These are phyloP conservation scores for Pseudozyma pruni DNA, from an alignment of 1,284 basidiomycete genomes.

Conservation along the genomic window DNA sequence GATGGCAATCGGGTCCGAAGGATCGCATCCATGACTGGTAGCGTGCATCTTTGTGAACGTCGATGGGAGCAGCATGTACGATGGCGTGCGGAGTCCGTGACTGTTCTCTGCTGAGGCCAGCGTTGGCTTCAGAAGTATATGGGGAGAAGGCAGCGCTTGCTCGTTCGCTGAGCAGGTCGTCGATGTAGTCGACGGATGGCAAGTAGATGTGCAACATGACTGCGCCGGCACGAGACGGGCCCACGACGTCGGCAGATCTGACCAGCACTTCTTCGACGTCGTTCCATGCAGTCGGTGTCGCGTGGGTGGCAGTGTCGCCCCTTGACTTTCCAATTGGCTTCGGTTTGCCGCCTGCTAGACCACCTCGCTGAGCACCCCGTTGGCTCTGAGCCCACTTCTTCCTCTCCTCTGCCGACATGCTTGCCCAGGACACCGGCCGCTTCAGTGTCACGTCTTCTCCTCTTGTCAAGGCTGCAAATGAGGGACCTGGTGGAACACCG, in stretches of 20 bases:
- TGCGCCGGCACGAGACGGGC: constrained; percentile 78
- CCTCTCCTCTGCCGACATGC: constrained; percentile 28
- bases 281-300: constrained; percentile 69
- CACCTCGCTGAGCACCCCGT: constrained; percentile 68
- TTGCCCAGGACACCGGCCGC: constrained; percentile 59
- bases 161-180: constrained; percentile 71
- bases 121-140: constrained; percentile 55
- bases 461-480: constrained; percentile 68
- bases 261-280: constrained; percentile 41
- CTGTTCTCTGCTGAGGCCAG: constrained; percentile 61
- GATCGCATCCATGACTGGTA: constrained; percentile 80
- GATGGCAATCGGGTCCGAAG: constrained; percentile 74
- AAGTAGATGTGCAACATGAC: constrained; percentile 71
- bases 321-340: constrained; percentile 61
- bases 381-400: constrained; percentile 68
- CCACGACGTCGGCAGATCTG: constrained; percentile 64
- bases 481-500: constrained; percentile 75
- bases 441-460: constrained; percentile 70
- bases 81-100: constrained; percentile 71
- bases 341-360: constrained; percentile 55
- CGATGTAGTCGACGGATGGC: constrained; percentile 77
- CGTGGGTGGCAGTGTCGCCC: constrained; percentile 53
- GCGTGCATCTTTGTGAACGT: constrained; percentile 73
- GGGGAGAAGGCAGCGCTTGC: constrained; percentile 71
- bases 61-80: constrained; percentile 53